Evolutionary conservation across 2,329 filamentous ascomycete genomes (phyloP).

Genomic region (Aspergillus terreus): DNA sequence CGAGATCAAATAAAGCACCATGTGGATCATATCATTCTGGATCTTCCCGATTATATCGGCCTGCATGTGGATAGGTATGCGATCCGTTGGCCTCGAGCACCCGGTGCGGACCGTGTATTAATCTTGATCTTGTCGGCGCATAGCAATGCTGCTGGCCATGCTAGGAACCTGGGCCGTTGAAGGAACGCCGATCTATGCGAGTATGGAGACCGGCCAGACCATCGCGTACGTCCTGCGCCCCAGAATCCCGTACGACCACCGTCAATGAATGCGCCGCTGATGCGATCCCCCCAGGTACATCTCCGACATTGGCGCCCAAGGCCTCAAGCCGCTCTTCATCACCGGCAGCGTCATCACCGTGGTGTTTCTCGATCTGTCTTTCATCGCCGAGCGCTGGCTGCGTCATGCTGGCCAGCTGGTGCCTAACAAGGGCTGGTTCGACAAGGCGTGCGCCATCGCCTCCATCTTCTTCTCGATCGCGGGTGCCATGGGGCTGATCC

Average conservation of each 20-base stretch:
- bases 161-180: conserved; percentile 53
- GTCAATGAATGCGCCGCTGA: too few relatives aligned
- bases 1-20: conserved; percentile 15
- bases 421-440: conserved; percentile 56
- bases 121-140: conserved; percentile 3
- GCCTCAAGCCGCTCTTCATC: conserved; percentile 61
- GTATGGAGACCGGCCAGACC: conserved; percentile 49
- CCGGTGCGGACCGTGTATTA: not conserved
- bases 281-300: conserved; percentile 33
- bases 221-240: conserved; percentile 47
- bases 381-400: conserved; percentile 78
- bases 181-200: conserved; percentile 51
- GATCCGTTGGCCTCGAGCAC: not conserved
- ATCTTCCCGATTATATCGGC: conserved; percentile 58
- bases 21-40: conserved; percentile 49
- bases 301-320: conserved; percentile 56
- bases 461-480: conserved; percentile 61
- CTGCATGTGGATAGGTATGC: conserved; percentile 50
- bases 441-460: conserved; percentile 37
- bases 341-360: conserved; percentile 61
- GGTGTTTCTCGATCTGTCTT: conserved; percentile 74
- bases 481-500: conserved; percentile 75
- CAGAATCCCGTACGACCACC: not conserved
- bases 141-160: conserved; percentile 59
- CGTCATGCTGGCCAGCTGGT: conserved; percentile 76